Conservation (phyloP, 116 monocot genomes). For the Zostera marina region DNA sequence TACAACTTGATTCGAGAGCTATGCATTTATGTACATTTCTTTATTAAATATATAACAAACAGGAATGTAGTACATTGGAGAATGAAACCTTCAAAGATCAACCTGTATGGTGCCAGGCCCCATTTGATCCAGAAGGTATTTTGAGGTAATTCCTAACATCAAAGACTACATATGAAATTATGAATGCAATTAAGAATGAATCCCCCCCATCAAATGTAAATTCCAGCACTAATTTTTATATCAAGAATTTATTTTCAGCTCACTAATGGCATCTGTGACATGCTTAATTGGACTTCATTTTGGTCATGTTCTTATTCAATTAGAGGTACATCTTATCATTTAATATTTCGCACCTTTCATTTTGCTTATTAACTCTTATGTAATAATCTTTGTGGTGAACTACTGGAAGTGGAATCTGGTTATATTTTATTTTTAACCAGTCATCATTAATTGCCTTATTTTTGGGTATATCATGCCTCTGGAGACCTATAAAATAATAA, state of each 20-base stretch:
- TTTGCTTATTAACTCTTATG: background rate
- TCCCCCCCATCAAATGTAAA: background rate
- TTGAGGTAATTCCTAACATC: conserved; percentile 36
- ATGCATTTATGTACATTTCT: background rate
- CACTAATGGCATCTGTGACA: conserved; percentile 13
- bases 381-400: no score
- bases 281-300: conserved; percentile 17
- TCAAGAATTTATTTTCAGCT: conserved; percentile 7
- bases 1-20: background rate
- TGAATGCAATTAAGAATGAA: background rate
- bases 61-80: conserved; percentile 8
- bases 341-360: background rate
- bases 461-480: no score
- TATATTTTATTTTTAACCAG: no score
- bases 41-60: conserved; percentile 1
- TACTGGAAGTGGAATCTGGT: no score
- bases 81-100: conserved; percentile 5
- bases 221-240: background rate
- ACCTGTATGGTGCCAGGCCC: conserved; percentile 73
- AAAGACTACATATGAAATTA: background rate
- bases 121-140: conserved; percentile 93
- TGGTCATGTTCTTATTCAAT: conserved; percentile 17
- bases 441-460: no score
- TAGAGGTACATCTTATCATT: conserved; percentile 6
- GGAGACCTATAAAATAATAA: no score